These are phyloP conservation scores for Pseudogymnoascus sp. DNA, from an alignment of 2,329 filamentous ascomycete genomes.

Conservation along the genomic window DNA sequence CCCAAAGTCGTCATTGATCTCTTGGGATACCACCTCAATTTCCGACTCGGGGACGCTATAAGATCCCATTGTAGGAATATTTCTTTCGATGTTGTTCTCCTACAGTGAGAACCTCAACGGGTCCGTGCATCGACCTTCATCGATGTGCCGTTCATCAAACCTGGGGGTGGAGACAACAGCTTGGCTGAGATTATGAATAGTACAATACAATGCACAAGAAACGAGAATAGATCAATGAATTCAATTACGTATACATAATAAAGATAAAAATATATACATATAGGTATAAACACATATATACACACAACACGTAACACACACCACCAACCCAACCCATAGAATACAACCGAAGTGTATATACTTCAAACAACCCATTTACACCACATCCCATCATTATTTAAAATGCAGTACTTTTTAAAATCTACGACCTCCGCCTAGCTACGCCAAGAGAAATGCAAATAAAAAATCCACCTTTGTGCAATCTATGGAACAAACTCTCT, in stretches of 20 bases:
- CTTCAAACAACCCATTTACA: slow-evolving; percentile 6
- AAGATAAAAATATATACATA: slow-evolving; percentile 2
- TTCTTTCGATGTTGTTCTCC: neutral
- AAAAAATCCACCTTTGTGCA: slow-evolving; percentile 1
- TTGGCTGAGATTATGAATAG: slow-evolving; percentile 1
- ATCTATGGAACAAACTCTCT: neutral
- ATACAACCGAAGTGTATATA: slow-evolving; percentile 7
- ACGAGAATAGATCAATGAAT: neutral
- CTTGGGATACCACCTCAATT: neutral
- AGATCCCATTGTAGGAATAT: neutral
- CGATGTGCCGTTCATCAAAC: neutral
- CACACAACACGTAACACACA: slow-evolving; percentile 9
- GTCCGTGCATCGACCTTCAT: neutral
- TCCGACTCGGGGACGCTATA: neutral
- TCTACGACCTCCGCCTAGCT: slow-evolving; percentile 8
- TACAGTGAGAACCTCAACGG: neutral
- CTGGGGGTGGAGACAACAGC: neutral
- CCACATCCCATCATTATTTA: slow-evolving; percentile 9
- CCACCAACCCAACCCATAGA: slow-evolving; percentile 6
- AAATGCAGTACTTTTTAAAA: slow-evolving; percentile 9
- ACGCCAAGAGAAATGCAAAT: slow-evolving; percentile 7
- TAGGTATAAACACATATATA: slow-evolving; percentile 6
- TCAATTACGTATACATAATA: neutral
- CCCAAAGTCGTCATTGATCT: neutral
- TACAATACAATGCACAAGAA: neutral